These are phyloP conservation scores for Pestalotiopsis sp. DNA, from an alignment of 2,329 filamentous ascomycete species.

Conservation along the genomic window DNA sequence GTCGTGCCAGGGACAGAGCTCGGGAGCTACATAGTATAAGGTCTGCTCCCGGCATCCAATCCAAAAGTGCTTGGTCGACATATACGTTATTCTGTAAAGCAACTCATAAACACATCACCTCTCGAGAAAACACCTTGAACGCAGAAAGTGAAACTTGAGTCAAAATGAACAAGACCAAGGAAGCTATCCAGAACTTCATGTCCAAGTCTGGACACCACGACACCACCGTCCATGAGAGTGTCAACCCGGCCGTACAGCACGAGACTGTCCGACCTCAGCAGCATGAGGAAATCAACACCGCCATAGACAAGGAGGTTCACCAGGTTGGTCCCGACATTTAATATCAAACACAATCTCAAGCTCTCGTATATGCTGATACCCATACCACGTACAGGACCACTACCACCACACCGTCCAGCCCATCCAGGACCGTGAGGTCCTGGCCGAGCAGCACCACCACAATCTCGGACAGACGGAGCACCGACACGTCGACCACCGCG, in stretches of 20 bases:
- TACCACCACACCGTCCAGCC: conserved; percentile 73
- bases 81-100: too few relatives aligned
- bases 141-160: neutral
- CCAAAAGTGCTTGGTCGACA: neutral
- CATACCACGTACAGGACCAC: conserved; percentile 48
- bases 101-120: neutral
- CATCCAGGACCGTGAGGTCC: conserved; percentile 37
- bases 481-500: conserved; percentile 62
- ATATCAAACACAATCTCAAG: too few relatives aligned
- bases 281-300: conserved; percentile 64
- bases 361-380: neutral
- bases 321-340: conserved; percentile 36
- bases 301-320: conserved; percentile 69
- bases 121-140: neutral
- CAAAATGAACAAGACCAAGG: conserved; percentile 66
- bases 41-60: neutral
- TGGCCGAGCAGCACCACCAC: conserved; percentile 65
- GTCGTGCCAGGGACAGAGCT: neutral
- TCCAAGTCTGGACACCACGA: conserved; percentile 65
- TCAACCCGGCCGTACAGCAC: conserved; percentile 61
- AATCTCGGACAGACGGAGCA: conserved; percentile 62
- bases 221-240: conserved; percentile 70
- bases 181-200: conserved; percentile 63
- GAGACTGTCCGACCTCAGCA: conserved; percentile 62
- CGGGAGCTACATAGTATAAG: neutral